phyloP scores from a whole-genome alignment of 768 basidiomycete species.

The Gloeophyllum trabeum region DNA sequence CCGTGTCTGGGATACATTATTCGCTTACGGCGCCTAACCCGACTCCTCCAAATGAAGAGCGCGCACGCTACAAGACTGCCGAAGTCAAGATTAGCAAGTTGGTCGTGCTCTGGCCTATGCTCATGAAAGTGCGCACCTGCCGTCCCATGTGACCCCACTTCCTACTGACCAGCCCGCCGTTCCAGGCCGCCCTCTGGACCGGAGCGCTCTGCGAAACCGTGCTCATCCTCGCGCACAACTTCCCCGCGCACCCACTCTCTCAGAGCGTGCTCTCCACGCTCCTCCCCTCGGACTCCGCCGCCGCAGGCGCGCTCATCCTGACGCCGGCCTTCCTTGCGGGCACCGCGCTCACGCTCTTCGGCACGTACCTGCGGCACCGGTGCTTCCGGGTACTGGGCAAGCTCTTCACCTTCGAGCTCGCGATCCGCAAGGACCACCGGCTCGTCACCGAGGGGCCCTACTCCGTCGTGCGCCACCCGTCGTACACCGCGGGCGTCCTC shows the following conservation, averaged over 20 bases:
- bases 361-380: constrained; percentile 6
- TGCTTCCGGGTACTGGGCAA: constrained; percentile 8
- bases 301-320: background rate
- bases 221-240: background rate
- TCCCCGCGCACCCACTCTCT: background rate
- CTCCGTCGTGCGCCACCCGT: constrained; percentile 11
- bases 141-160: too few relatives aligned
- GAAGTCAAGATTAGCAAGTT: too few relatives aligned
- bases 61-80: too few relatives aligned
- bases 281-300: background rate
- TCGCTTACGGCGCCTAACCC: too few relatives aligned
- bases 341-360: background rate
- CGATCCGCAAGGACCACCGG: constrained; percentile 6
- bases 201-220: background rate
- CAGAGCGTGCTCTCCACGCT: background rate
- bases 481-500: constrained; percentile 9
- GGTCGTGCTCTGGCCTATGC: too few relatives aligned
- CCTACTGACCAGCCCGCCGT: too few relatives aligned
- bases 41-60: too few relatives aligned
- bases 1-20: too few relatives aligned
- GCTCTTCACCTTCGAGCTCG: constrained; percentile 12
- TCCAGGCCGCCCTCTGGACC: background rate
- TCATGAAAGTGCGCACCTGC: too few relatives aligned
- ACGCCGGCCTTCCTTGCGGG: background rate
- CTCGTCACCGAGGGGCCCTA: constrained; percentile 12